Evolutionary conservation across 768 basidiomycete species (phyloP).

Genomic region (Plicaturopsis crispa): DNA sequence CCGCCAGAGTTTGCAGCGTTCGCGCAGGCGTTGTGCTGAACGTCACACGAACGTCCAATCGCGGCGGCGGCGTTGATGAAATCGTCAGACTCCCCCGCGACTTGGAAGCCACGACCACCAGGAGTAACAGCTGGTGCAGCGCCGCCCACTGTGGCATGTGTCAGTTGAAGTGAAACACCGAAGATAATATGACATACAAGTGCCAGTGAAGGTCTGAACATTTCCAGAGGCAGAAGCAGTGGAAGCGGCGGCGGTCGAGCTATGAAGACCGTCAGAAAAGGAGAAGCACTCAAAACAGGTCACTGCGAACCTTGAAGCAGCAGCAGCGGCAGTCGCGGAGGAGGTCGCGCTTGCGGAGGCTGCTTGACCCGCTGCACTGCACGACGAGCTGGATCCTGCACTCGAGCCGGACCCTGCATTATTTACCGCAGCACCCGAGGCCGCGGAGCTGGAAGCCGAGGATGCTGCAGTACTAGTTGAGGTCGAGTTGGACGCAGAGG

Average conservation of each 20-base stretch:
- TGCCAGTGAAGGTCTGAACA: slow-evolving; percentile 45
- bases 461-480: not conserved
- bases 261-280: too few species aligned
- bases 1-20: slow-evolving; percentile 42
- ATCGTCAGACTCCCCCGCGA: slow-evolving; percentile 26
- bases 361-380: too few species aligned
- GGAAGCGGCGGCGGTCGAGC: slow-evolving; percentile 11
- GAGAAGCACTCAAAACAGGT: too few species aligned
- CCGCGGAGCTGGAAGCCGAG: slow-evolving; percentile 8
- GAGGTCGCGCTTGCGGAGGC: slow-evolving; percentile 2
- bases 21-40: slow-evolving; percentile 50
- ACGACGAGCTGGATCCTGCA: not conserved
- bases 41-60: slow-evolving; percentile 49
- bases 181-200: slow-evolving; percentile 22
- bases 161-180: not conserved
- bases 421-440: slow-evolving; percentile 1
- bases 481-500: too few species aligned
- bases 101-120: slow-evolving; percentile 42
- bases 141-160: slow-evolving; percentile 28
- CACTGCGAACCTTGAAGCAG: too few species aligned
- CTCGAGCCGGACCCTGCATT: too few species aligned
- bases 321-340: slow-evolving; percentile 8
- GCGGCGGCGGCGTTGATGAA: slow-evolving; percentile 44
- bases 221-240: slow-evolving; percentile 23
- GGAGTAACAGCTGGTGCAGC: slow-evolving; percentile 34